Conservation (phyloP, 495 filamentous ascomycete genomes). For the Copromyces sp. region DNA sequence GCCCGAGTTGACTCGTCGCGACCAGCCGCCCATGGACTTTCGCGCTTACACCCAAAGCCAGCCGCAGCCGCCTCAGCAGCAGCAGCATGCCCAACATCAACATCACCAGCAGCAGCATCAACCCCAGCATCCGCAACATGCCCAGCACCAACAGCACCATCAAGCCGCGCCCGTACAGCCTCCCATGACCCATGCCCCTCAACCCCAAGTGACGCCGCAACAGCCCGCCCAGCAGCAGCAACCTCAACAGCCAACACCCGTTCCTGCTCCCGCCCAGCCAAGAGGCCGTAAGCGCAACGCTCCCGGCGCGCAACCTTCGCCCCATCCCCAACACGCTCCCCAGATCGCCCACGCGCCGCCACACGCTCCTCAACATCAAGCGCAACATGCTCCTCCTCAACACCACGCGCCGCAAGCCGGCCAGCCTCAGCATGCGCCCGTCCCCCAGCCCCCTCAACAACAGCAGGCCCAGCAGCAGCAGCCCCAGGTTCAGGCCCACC, state of each 20-base stretch:
- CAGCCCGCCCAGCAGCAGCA: constrained; percentile 30
- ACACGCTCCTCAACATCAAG: constrained; percentile 9
- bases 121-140: constrained; percentile 14
- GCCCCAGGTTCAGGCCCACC: constrained; percentile 15
- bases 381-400: constrained; percentile 8
- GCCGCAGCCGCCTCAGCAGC: constrained; percentile 22
- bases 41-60: constrained; percentile 19
- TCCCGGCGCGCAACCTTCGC: constrained; percentile 14
- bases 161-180: constrained; percentile 31
- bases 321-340: constrained; percentile 11
- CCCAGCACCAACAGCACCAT: constrained; percentile 25
- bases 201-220: constrained; percentile 17
- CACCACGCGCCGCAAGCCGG: constrained; percentile 16
- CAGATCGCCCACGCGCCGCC: constrained; percentile 9
- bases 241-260: constrained; percentile 32
- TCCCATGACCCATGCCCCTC: constrained; percentile 27
- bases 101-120: constrained; percentile 20
- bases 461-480: constrained; percentile 20
- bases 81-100: constrained; percentile 22
- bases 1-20: constrained; percentile 34
- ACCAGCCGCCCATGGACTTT: constrained; percentile 23
- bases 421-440: constrained; percentile 10
- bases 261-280: constrained; percentile 20
- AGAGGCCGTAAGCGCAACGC: constrained; percentile 22
- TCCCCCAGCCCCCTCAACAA: constrained; percentile 9